These are phyloP conservation scores for Gossypium lobatum DNA, from an alignment of 441 rosid genomes.

Conservation along the genomic window DNA sequence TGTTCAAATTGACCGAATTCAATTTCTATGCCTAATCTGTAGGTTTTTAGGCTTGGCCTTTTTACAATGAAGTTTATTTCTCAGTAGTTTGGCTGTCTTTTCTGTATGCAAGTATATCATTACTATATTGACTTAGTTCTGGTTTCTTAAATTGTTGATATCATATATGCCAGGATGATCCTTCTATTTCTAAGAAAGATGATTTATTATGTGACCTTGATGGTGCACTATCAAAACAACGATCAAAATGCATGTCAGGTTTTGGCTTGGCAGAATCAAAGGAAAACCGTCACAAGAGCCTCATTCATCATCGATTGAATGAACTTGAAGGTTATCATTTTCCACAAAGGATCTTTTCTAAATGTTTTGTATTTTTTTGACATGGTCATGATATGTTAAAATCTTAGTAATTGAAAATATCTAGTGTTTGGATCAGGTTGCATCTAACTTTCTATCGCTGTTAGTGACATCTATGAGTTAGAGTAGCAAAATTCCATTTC, in stretches of 20 bases:
- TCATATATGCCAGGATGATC: conserved; percentile 35
- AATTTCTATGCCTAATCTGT: too few species aligned
- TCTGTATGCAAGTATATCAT: neutral
- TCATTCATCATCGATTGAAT: conserved; percentile 56
- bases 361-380: neutral
- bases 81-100: neutral
- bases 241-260: conserved; percentile 50
- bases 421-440: neutral
- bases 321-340: conserved; percentile 74
- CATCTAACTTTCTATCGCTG: neutral
- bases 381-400: neutral
- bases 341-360: conserved; percentile 11
- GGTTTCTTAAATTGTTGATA: conserved; percentile 12
- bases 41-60: neutral
- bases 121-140: neutral
- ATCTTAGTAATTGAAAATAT: neutral
- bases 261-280: conserved; percentile 42
- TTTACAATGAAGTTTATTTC: neutral
- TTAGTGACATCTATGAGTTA: neutral
- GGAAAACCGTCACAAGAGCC: conserved; percentile 53
- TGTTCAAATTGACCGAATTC: neutral
- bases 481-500: neutral
- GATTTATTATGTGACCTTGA: conserved; percentile 79
- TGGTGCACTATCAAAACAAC: conserved; percentile 63
- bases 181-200: conserved; percentile 30